Base-by-base conservation (phyloP, 1,139 yeast species). In the Nematodospora anomalae region DNA sequence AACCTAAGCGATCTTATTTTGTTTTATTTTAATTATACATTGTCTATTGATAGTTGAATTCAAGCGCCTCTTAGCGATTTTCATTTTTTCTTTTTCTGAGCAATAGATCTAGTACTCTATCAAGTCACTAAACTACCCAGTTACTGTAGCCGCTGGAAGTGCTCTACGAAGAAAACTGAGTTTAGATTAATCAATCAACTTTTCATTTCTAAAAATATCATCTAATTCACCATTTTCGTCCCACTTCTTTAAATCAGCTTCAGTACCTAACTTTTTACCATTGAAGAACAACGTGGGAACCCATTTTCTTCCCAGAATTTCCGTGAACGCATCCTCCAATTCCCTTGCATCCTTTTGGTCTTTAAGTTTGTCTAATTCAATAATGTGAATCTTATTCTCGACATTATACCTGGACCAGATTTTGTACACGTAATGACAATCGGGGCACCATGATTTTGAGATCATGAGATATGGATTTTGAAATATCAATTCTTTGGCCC, bases 381-480 rank as follows among this genome's bases (percentile, higher is more conserved):
- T 67, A 14, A 76, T 53, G 35, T 68, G 64, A 15, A 81, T 62
- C 46, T 80, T 78, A 38, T 66, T 62, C 6, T 50, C 47, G 7
- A 80, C 79, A 13, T 70, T 66, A 47, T 68, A 73, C 36, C 74
- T 69, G 36, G 70, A 65, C 70, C 79, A 81, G 14, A 81, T 59
- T 16, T 61, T 60, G 42, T 76, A 69, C 8, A 83, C 76, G 51
- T 80, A 83, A 34, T 72, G 77, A 50, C 90, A 83, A 50, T 83
- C 90, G 2, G 87, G 85, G 57, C 90, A 83, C 89, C 89, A 83
- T 14, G 83, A 71, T 47, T 83, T 83, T 28, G 85, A 76, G 11
- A 83, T 56, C 71, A 80, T 75, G 42, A 83, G 66, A 48, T 60
- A 76, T 33, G 64, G 67, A 57, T 81, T 63, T 4, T 61, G 49